A percentile compares a stretch with the other conserved stretches of the same genome.
These are phyloP conservation scores for Paramecium primaurelia DNA, from an alignment of 73 alveolate species.

Conservation along the genomic window DNA sequence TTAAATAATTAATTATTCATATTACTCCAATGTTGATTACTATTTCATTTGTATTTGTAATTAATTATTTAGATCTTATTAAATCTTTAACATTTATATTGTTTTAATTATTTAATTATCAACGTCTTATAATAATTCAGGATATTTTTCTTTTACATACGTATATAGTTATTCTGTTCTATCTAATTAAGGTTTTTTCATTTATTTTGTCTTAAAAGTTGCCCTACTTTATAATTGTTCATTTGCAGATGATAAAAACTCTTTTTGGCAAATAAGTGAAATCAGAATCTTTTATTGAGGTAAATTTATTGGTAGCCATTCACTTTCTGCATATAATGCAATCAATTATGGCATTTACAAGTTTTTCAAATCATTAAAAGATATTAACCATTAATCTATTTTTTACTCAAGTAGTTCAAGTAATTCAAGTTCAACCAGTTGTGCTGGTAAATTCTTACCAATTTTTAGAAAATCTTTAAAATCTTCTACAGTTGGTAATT, in stretches of 20 bases:
- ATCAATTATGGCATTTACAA: neutral
- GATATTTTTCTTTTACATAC: neutral
- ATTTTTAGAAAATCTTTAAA: neutral
- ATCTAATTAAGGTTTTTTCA: neutral
- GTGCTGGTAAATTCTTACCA: slow-evolving; percentile 26
- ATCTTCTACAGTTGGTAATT: slow-evolving; percentile 17
- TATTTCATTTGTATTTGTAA: neutral
- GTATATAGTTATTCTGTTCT: slow-evolving; percentile 16
- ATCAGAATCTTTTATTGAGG: neutral
- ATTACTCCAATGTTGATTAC: neutral
- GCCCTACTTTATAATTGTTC: neutral
- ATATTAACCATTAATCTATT: neutral
- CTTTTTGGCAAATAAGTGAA: neutral
- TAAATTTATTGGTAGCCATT: slow-evolving; percentile 4
- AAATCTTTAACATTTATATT: neutral
- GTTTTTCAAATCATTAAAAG: neutral
- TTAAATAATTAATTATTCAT: neutral
- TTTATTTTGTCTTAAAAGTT: neutral
- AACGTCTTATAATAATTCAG: neutral
- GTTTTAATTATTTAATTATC: neutral
- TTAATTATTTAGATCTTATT: neutral
- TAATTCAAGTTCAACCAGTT: neutral
- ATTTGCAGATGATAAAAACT: neutral
- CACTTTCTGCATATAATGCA: neutral
- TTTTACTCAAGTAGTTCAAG: neutral